Percentiles rank a stretch among this genome's conserved stretches.
Evolutionary conservation across 371 early-diverging fungal genomes (phyloP).

Genomic region (Haplosporangium sp.): DNA sequence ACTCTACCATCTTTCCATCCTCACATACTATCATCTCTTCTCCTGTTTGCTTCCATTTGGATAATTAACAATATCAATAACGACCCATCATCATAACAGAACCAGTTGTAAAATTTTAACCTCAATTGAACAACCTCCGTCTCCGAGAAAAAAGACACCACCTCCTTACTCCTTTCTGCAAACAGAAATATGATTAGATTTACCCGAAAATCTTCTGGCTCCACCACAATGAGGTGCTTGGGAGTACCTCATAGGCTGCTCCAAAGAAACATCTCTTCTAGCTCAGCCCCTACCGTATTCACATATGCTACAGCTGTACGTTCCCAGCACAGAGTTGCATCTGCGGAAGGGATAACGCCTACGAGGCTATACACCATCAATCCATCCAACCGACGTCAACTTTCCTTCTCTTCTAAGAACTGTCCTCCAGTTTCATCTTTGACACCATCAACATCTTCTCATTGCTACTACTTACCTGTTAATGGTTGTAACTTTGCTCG

Average conservation of each 20-base stretch:
- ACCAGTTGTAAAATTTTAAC: background rate
- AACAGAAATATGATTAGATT: constrained; percentile 34
- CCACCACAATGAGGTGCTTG: constrained; percentile 14
- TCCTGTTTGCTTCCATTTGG: background rate
- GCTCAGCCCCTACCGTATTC: background rate
- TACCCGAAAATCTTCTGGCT: constrained; percentile 28
- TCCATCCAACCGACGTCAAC: background rate
- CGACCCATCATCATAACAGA: constrained; percentile 2
- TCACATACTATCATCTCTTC: background rate
- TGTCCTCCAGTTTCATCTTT: background rate
- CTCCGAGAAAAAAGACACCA: background rate
- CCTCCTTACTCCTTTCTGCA: background rate
- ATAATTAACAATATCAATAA: background rate
- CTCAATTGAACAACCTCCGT: background rate
- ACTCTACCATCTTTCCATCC: too few species aligned
- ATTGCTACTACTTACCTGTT: background rate
- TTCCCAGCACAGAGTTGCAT: background rate
- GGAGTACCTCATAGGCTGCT: constrained; percentile 23
- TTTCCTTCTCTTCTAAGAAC: background rate
- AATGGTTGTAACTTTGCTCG: background rate
- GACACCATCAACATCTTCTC: background rate
- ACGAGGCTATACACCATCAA: background rate
- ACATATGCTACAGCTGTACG: background rate
- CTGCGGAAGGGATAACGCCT: background rate
- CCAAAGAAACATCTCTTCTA: background rate